Evolutionary conservation across 352 stramenopile genomes (phyloP).

Genomic region (Phytopythium cucurbitacearum): DNA sequence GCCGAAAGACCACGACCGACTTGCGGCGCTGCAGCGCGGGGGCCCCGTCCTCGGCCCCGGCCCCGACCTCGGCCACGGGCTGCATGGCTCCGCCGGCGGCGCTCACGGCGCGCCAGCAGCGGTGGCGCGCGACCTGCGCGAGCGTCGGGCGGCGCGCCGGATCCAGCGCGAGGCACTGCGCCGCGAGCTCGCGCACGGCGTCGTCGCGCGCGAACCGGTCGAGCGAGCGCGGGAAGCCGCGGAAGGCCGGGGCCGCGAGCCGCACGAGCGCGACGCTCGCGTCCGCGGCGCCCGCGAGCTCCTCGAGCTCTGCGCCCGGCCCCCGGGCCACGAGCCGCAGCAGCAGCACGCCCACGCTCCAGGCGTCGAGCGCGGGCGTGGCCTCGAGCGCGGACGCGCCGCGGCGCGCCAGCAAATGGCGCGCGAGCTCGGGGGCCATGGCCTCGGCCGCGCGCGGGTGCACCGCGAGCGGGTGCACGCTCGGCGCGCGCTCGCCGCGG

Average conservation of each 20-base stretch:
- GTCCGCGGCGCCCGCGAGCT: not conserved
- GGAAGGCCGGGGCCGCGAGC: slow-evolving; percentile 18
- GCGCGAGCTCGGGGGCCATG: slow-evolving; percentile 45
- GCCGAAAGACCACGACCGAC: too few species aligned
- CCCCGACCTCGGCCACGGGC: not conserved
- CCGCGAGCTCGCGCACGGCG: slow-evolving; percentile 36
- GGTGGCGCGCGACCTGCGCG: slow-evolving; percentile 28
- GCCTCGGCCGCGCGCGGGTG: slow-evolving; percentile 23
- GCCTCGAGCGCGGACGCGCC: slow-evolving; percentile 9
- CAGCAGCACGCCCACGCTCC: slow-evolving; percentile 53
- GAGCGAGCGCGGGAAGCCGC: slow-evolving; percentile 50
- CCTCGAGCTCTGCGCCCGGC: not conserved
- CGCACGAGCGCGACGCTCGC: slow-evolving; percentile 20
- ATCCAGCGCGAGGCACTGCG: slow-evolving; percentile 33
- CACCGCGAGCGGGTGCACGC: slow-evolving; percentile 3
- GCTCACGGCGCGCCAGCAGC: slow-evolving; percentile 16
- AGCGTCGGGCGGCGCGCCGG: slow-evolving; percentile 35
- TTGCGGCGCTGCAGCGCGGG: too few species aligned
- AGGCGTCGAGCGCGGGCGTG: slow-evolving; percentile 43
- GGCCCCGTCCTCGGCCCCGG: too few species aligned
- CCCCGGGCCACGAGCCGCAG: slow-evolving; percentile 5
- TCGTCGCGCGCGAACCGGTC: slow-evolving; percentile 37
- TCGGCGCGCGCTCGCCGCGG: slow-evolving; percentile 18
- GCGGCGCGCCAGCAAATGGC: not conserved
- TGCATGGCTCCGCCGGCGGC: not conserved